Base-by-base conservation (phyloP, 164 flowering plant species). In the grape (Vitis vinifera) region DNA sequence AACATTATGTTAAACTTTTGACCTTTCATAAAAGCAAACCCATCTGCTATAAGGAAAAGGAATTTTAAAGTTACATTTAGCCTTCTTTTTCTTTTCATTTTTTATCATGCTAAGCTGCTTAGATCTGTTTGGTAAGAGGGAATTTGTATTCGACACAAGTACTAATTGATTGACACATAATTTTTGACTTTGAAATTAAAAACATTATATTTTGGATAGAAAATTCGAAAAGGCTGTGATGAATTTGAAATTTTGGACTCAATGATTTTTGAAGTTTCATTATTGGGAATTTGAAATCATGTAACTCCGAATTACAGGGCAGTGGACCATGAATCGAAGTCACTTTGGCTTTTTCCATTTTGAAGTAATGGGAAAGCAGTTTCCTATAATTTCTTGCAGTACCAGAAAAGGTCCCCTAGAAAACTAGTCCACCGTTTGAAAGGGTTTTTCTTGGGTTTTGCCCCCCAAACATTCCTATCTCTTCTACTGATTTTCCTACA, bases 11-110 rank as follows among this genome's bases (percentile, higher is more conserved):
- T 5, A 9, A 66, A 31, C 51, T 68, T 68, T 57, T 58, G 62
- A 58, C 62, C 70, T 58, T 68, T 31, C 31, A 9, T 16, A 15
- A 66, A 66, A 66, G 68, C 59, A 29, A 66, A 53, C 59, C 51
- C 13, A 51, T 23, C 44, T 37, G 59, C 27, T 9, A 57, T n/a
- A 19, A 8, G 9, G 59, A 23, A 16, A 57, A 57, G 19, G 9
- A 53, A 19, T 23, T 57, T 57, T 17, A 57, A 16, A 9, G 9
- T 0, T 7, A 16, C 16, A 16, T 16, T 4, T 15, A 16, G 27
- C 4, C 16, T 17, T 57, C 23, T 57, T 19, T 57, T 5, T 19
- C 9, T 12, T 10, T 10, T 0, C 11, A 8, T 23, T 23, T 23
- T 23, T 23, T 23, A 23, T 23, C 27, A 23, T 23, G 27, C 27